Evolutionary conservation across 768 basidiomycete genomes (phyloP), one percentile per base, ranked within the genome.

Genomic region (Psilocybe cyanescens): DNA sequence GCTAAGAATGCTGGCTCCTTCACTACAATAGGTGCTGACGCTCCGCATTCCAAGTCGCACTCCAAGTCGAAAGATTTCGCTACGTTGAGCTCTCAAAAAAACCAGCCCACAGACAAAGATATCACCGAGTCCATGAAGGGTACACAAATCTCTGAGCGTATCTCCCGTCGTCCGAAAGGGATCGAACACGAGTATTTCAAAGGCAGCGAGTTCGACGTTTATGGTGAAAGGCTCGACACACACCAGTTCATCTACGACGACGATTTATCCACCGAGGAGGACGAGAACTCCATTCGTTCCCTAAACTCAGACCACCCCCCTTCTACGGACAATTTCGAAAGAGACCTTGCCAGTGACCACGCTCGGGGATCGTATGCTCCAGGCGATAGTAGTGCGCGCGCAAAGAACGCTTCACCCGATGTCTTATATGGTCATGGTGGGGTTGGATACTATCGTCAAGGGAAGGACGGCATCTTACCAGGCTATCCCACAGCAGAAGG

Each of bases 401-500:
- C 19, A 14, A 8, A 29, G 19, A n/a, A 4, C 19, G 28, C 3
- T 47, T 41, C 50, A 35, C 49, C 35, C 5, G 57, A 62, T 28
- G 50, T 62, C 12, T 55, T 41, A 19, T 55, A 47, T 31, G 62
- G 62, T 19, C 31, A 55, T 16, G 61, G 52, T 33, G 60, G 60
- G n/a, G 57, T 61, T 14, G 50, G 14, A 54, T 59, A 52, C 49
- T 46, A 60, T 37, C 46, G 33, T 9, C 24, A 31, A 2, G 60
- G 55, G 6, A 51, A 58, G 19, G 65, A 57, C 4, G 69, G 69
- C 3, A 47, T 59, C 4, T 24, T 72, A 19, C 69, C 71, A 31
- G 68, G 68, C 14, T 68, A 67, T 59, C 68, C 67, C 16, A 67
- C 61, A 14, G 50, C 44, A 7, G 57, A 29, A 0, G 66, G 62